These are phyloP conservation scores for Vigna mungo DNA, from an alignment of 306 rosid genomes.

Conservation along the genomic window DNA sequence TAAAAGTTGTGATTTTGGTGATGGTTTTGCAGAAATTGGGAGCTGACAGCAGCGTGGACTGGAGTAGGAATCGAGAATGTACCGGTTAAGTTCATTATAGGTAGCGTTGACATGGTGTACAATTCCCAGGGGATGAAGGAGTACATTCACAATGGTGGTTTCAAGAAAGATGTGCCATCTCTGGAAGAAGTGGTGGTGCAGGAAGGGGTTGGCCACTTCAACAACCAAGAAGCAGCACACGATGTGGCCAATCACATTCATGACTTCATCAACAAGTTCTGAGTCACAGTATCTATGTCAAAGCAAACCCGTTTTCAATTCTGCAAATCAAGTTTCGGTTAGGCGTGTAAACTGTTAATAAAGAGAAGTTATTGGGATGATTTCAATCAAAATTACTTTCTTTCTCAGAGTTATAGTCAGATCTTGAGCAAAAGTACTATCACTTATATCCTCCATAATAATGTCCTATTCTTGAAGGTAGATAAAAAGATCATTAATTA, in stretches of 20 bases:
- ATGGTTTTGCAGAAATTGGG: conserved; percentile 49
- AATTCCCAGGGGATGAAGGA: conserved; percentile 41
- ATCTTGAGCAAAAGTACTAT: too few relatives aligned
- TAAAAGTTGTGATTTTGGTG: not conserved
- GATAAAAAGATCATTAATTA: too few relatives aligned
- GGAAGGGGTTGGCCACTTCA: conserved; percentile 51
- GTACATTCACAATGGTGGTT: conserved; percentile 37
- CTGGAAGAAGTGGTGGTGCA: conserved; percentile 56
- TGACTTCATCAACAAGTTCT: conserved; percentile 33
- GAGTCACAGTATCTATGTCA: not conserved
- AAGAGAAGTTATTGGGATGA: not conserved
- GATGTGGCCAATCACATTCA: conserved; percentile 44
- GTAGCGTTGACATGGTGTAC: conserved; percentile 43
- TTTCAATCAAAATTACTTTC: not conserved
- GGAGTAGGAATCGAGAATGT: conserved; percentile 41
- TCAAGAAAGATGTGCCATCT: conserved; percentile 50
- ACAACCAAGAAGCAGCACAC: conserved; percentile 53
- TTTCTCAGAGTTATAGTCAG: too few relatives aligned
- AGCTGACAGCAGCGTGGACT: conserved; percentile 52
- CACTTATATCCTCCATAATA: too few relatives aligned
- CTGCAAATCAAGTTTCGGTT: not conserved
- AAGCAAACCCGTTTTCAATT: not conserved
- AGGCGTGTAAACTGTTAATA: not conserved
- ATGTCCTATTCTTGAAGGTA: too few relatives aligned
- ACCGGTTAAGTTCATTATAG: conserved; percentile 44